Evolutionary conservation across 2,329 filamentous ascomycete genomes (phyloP), one percentile per base, ranked within the genome.

Genomic region (Colletotrichum eremochloae): DNA sequence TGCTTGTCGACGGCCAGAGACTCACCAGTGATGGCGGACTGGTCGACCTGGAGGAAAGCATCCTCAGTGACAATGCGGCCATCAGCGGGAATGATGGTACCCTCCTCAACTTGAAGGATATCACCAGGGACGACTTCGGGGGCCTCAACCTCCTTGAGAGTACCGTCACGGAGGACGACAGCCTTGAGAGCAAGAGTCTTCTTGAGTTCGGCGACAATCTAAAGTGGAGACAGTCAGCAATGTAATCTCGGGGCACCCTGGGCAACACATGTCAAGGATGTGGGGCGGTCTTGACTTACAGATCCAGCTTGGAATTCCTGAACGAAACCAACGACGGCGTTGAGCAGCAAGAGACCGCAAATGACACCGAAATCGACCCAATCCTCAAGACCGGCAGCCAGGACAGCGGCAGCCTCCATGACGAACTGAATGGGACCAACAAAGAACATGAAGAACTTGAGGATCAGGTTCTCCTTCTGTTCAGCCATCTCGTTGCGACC

Each of bases 361-460:
- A 97, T 97, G 79, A 97, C 94, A 87, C 94, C 94, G 79, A 97
- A 96, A 86, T 97, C 94, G 75, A 97, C 93, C 94, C 94, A 97
- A 79, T 96, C 93, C 83, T 93, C 84, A 53, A 97, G 90, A 90
- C 93, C 93, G 74, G 92, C 93, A 80, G 94, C 94, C 71, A 97
- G 88, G 79, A 95, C 86, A 76, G 93, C 93, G 74, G 94, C 93
- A 83, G 90, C 88, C 91, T 96, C 93, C 94, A 97, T 97, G 81
- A 97, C 94, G 83, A 96, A 96, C 82, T 97, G 94, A 76, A 97
- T 96, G 33, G 95, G 95, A 76, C 95, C 95, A 68, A 96, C 86
- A 82, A 97, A 97, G 86, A 93, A 96, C 77, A 88, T 87, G 78
- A 90, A 70, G 83, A 97, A 97, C 86, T 97, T 96, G 79, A 96